Evolutionary conservation across 805 yeast genomes (phyloP), one percentile per base, ranked within the genome.

Genomic region (Candida glaebosa): DNA sequence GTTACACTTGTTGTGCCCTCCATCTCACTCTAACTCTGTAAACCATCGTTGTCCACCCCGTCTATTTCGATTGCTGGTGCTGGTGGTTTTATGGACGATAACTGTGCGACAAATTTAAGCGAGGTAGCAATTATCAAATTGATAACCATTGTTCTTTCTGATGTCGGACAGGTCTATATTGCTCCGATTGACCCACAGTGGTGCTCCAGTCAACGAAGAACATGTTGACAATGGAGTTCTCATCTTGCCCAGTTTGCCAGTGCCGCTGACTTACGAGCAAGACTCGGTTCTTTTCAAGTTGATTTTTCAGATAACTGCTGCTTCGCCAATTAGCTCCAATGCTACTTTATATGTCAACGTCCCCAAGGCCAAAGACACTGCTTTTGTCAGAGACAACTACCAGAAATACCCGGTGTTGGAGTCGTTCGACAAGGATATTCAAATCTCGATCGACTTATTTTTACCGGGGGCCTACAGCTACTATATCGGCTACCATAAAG

Each of bases 401-500:
- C 69, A 73, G 46, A 72, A 78, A 34, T 69, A 70, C 42, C 57
- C 72, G 32, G 71, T 84, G 41, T 65, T 66, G 5, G 64, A 78
- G n/a, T 69, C 81, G 1, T 82, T 90, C 57, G 81, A 80, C 52
- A 60, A 74, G 39, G 93, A 89, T 57, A 69, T 77, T 38, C 59
- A 67, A 26, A 63, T 90, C 15, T 79, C 76, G 45, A 69, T 91
- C 38, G 70, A 76, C 6, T 77, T 91, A 41, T 78, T 61, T 54
- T 61, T 56, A 5, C 89, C 96, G 1, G 99, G 99, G 2, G 76
- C 95, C 2, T 91, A 75, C 61, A 75, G 84, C 44, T 90, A 79
- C 61, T 86, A 81, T 54, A 68, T 85, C 16, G 73, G 83, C 8
- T 89, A 82, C 56, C 65, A 70, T 25, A 56, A 52, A 22, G 39